Evolutionary conservation across 768 basidiomycete species (phyloP), one percentile per base, ranked within the genome.

Genomic region (Tylopilus sp.): DNA sequence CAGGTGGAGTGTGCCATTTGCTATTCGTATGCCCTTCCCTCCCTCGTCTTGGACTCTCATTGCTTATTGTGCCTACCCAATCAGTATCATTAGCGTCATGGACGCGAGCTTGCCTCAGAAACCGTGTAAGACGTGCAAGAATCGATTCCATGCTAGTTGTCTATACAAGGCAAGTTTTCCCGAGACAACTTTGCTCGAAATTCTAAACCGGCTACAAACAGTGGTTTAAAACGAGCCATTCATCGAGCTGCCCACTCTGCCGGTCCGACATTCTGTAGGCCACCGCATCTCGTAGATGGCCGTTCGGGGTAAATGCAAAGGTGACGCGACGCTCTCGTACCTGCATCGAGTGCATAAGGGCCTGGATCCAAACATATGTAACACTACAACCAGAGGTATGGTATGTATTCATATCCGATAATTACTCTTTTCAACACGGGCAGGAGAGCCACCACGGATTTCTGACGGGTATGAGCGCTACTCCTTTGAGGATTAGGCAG

Each of bases 1-100:
- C 88, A 94, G 66, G 89, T 90, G 3, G 93, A 95, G 60, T 99
- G 97, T 68, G 91, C 95, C 1, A 98, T 99, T 53, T 95, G 93
- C 63, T 95, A 95, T 67, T 91, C 90, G 87, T 93, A 87, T 66
- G 50, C 9, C n/a, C n/a, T 21, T 48, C 38, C 0, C 23, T 10
- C 15, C 43, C 38, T 18, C 6, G 48, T 15, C 18, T 35, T 3
- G 8, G 33, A 18, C 3, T 36, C 63, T 7, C 51, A 20, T 26
- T 28, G 6, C 39, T 55, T 25, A 41, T 38, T 40, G 6, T 40
- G 33, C 38, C 41, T 11, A 38, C 47, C 35, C 40, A 7, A 53
- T 9, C 69, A 95, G 92, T 4, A 91, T 98, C 56, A 93, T 98
- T 63, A 91, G 86, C 58, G 82, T 92, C 40, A 86, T 83, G 71